Base-by-base conservation (phyloP, 148 eudicot species). In the Chenopodium suecicum region DNA sequence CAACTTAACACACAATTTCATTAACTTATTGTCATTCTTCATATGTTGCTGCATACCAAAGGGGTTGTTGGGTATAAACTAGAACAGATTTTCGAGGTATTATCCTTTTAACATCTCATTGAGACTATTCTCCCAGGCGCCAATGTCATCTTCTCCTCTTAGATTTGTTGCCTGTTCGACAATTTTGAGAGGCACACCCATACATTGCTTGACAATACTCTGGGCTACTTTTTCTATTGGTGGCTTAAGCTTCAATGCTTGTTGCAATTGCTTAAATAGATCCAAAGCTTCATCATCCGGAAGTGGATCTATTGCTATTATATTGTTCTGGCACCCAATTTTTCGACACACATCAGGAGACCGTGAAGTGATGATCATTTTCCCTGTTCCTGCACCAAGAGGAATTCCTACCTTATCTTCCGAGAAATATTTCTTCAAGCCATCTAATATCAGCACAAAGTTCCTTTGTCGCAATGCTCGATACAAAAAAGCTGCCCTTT, bases 371-470 rank as follows among this genome's bases (percentile, higher is more conserved):
- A 82, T 70, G 13, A 82, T 76, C 80, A 82, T 60, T 50, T 70
- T 82, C 76, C 84, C 84, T 82, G 0, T 58, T 14, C 13, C 32
- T 8, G 52, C 52, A 74, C 70, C 58, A 7, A 82, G 85, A 5
- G 81, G 85, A 78, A 82, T 78, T 7, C 85, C 85, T 14, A 82
- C 70, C 31, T 50, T 72, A 27, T 72, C 77, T 20, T 62, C 44
- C 13, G 29, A 3, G 4, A 82, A 31, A 31, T 78, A 20, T 50
- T 20, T 78, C 3, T 6, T 72, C 78, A 82, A 50, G 17, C 85
- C 81, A 19, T 82, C 85, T 52, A 82, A 82, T 63, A 82, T 78
- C 34, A 82, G 67, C 64, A 82, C 85, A 37, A 82, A 82, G 1
- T 78, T 82, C 50, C 64, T 78, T 19, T 5, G 52, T 32, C 23